Conservation (phyloP, 768 basidiomycete genomes). For the Dendrothele bispora region DNA sequence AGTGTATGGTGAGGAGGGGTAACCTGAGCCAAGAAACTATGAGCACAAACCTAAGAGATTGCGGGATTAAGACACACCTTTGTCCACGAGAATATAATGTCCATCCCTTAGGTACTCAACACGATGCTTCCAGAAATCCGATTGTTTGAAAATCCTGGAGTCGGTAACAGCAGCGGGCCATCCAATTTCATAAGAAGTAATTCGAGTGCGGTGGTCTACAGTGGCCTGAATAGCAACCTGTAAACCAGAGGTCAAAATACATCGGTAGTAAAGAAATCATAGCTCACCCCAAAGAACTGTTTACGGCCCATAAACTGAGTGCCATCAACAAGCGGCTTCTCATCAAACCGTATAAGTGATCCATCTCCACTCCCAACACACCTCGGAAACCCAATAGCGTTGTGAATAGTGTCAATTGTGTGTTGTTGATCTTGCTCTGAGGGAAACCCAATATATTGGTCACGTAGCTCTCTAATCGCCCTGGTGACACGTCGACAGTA, state of each 20-base stretch:
- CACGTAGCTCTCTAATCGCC: constrained; percentile 1
- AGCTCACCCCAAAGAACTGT: constrained; percentile 6
- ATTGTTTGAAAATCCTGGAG: constrained; percentile 17
- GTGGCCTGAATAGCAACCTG: constrained; percentile 18
- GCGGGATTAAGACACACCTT: constrained; percentile 14
- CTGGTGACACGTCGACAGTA: constrained; percentile 19
- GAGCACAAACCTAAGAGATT: not conserved
- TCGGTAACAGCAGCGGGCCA: constrained; percentile 23
- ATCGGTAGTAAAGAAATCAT: not conserved
- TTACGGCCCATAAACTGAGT: constrained; percentile 7
- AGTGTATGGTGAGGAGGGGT: constrained; percentile 20
- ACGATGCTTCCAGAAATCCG: constrained; percentile 17
- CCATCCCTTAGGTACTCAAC: constrained; percentile 15
- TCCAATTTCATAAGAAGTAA: constrained; percentile 22
- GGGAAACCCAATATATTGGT: not conserved
- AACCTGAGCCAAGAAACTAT: constrained; percentile 15
- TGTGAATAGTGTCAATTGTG: constrained; percentile 11
- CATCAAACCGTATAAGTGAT: constrained; percentile 3
- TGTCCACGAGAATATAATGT: constrained; percentile 21
- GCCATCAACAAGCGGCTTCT: constrained; percentile 9
- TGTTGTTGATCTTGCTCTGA: not conserved
- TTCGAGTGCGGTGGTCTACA: constrained; percentile 15
- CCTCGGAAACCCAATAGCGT: constrained; percentile 12
- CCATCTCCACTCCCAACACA: constrained; percentile 17
- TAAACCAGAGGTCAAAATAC: not conserved